Evolutionary conservation across 1,284 basidiomycete species (phyloP), one percentile per base, ranked within the genome.

Genomic region (Tilletia horrida): DNA sequence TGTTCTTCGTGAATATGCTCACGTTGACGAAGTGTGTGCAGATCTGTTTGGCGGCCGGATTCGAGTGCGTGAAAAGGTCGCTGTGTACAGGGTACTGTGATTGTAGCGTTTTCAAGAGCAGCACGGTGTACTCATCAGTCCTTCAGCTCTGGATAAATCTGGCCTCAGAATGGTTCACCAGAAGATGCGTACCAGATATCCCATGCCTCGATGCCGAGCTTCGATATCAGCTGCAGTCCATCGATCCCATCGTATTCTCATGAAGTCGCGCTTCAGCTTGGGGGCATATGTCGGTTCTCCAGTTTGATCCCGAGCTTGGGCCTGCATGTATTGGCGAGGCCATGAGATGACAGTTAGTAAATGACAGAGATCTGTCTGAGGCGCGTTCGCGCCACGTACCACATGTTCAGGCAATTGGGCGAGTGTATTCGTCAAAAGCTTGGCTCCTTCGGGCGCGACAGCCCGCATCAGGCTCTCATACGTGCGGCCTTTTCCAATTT

Each of bases 311-410:
- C 63, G n/a, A 64, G 63, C 65, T 25, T 69, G 82, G 3, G 74
- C 76, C 23, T 85, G 85, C 87, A 89, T 71, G 7, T n/a, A n/a
- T 43, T 42, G 0, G 74, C 69, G 8, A 87, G 80, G 82, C 93
- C 88, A 62, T 88, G 83, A 40, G 88, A 84, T 3, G 96, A 82
- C 3, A 90, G 27, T 7, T 21, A 18, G 47, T 48, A 18, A 48
- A 48, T n/a, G n/a, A n/a, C n/a, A n/a, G 7, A 25, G 18, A 7
- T 52, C 50, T 25, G 21, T 13, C 25, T 13, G 6, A 8, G 50
- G 13, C n/a, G 23, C 23, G 50, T 40, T 11, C 35, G 21, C 3
- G 23, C 4, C 23, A 52, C 50, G 23, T 52, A 52, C 50, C 13
- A 25, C 50, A 13, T 27, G 21, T 27, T 21, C 50, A 14, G 50